Base-by-base conservation (phyloP, 345 rosid genomes). In the Gossypium anomalum region DNA sequence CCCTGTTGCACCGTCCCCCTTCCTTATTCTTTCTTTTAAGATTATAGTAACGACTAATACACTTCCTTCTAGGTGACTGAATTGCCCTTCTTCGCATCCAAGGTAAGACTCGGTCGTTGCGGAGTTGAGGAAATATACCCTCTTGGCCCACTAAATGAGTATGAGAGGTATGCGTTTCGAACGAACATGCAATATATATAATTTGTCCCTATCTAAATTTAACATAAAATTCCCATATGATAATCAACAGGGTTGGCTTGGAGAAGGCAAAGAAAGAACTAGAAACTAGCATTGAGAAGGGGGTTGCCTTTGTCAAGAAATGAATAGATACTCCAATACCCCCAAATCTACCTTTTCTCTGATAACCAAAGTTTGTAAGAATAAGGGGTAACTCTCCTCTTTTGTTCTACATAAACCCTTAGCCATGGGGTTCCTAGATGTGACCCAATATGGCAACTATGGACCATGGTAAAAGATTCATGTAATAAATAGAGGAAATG, bases 211-310 rank as follows among this genome's bases (percentile, higher is more conserved):
- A 19, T 29, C 51, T 61, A 29, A 45, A 68, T 47, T 60, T 25
- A 41, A 75, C 29, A 22, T 56, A 41, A 16, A 41, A n/a, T 41
- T 20, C 2, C 11, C 23, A 12, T 51, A 41, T 67, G 71, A 65
- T 20, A 23, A 22, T 44, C 49, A 25, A 49, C 81, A 91, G 97
- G 79, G 68, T 75, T 70, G 91, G 98, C 43, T 81, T 91, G 84
- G 98, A 88, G 84, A 91, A 90, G 84, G 95, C 97, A 25, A 94
- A 89, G 93, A 82, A 89, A 81, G 98, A 94, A 80, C 82, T 92
- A 34, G 89, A 78, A 17, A 85, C 56, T 73, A 94, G 97, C 85
- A 94, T 94, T 79, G 81, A 84, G 73, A 94, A 92, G 84, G 98
- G 97, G 7, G 75, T 91, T 61, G 69, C 92, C 51, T 94, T 89